Conservation (phyloP, 2,329 filamentous ascomycete species). For the Aureobasidium sp. region DNA sequence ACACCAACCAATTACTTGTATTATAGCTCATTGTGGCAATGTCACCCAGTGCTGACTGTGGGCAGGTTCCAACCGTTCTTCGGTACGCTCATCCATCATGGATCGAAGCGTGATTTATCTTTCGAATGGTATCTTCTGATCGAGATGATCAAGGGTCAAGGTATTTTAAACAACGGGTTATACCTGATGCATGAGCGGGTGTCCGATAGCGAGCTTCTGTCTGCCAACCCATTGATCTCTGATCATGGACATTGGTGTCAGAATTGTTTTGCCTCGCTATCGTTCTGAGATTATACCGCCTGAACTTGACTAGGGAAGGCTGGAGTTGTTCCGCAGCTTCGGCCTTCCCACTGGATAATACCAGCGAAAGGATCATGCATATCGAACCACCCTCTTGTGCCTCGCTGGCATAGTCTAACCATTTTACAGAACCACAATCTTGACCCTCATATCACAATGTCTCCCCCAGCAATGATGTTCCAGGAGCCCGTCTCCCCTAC, state of each 20-base stretch:
- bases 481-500: conserved; percentile 37
- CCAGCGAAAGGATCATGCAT: conserved; percentile 98
- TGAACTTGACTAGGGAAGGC: conserved; percentile 93
- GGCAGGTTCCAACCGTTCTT: conserved; percentile 1
- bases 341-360: conserved; percentile 98
- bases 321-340: no score
- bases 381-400: conserved; percentile 40
- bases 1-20: conserved; percentile 1
- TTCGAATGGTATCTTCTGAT: conserved; percentile 19
- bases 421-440: conserved; percentile 36
- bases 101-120: conserved; percentile 19
- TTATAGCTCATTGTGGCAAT: conserved; percentile 5
- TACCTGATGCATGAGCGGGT: conserved; percentile 25
- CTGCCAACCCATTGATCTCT: conserved; percentile 13
- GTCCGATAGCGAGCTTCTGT: conserved; percentile 19
- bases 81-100: conserved; percentile 17
- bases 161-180: conserved; percentile 21
- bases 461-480: conserved; percentile 63
- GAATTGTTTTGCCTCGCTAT: conserved; percentile 22
- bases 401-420: conserved; percentile 30
- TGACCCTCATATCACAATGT: conserved; percentile 48
- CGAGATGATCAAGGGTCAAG: conserved; percentile 21
- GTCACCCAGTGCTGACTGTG: conserved; percentile 13
- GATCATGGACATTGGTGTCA: conserved; percentile 16
- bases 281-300: conserved; percentile 85